A percentile compares a stretch with the other conserved stretches of the same genome.
These are phyloP conservation scores for Myochromella boudieri DNA, from an alignment of 768 basidiomycete genomes.

Conservation along the genomic window DNA sequence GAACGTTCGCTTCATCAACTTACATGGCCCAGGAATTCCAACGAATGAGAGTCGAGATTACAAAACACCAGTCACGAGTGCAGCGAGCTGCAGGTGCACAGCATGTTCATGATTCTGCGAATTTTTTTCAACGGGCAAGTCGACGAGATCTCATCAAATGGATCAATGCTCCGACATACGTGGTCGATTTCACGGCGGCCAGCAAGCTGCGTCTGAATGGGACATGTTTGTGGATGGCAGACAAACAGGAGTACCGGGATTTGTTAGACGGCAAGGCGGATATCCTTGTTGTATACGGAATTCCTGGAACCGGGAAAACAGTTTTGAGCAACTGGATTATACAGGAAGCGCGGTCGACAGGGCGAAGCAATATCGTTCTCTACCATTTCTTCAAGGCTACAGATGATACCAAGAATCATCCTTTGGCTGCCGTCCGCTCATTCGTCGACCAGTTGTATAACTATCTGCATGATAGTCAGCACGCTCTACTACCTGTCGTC, in stretches of 20 bases:
- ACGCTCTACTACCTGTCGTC: background rate
- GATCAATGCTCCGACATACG: slow-evolving; percentile 5
- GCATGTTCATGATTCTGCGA: background rate
- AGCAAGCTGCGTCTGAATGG: slow-evolving; percentile 1
- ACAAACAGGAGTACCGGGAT: background rate
- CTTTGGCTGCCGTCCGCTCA: slow-evolving; percentile 1
- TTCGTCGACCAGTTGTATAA: slow-evolving; percentile 3
- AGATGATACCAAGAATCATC: slow-evolving; percentile 4
- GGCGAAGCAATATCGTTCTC: background rate
- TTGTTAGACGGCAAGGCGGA: background rate
- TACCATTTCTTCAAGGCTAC: slow-evolving; percentile 9
- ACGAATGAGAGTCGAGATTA: background rate
- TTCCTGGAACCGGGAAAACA: slow-evolving; percentile 4
- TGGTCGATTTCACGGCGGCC: slow-evolving; percentile 2
- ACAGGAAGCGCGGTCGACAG: background rate
- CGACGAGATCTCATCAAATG: background rate
- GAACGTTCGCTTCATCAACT: slow-evolving; percentile 1
- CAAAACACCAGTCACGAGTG: background rate
- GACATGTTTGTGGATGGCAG: slow-evolving; percentile 3
- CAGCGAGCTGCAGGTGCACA: background rate
- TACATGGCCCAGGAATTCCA: background rate
- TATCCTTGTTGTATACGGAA: slow-evolving; percentile 5
- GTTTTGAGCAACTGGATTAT: slow-evolving; percentile 6
- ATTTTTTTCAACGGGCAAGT: background rate
- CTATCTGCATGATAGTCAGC: background rate